Percentiles rank a stretch among this genome's conserved stretches.
Evolutionary conservation across 257 asterid genomes (phyloP).

Genomic region (Solanum arcanum): DNA sequence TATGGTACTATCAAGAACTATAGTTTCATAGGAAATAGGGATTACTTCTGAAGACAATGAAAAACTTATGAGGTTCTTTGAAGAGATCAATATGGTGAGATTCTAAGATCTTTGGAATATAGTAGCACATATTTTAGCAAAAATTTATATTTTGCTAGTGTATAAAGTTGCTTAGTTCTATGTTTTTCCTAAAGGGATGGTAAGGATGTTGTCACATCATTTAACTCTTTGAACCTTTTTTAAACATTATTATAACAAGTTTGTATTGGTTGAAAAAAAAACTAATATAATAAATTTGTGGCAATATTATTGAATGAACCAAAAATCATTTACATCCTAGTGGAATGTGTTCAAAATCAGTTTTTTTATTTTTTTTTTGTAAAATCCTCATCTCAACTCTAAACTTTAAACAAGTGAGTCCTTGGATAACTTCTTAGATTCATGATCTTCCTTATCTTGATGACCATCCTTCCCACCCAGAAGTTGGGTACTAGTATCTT

Average conservation of each 20-base stretch:
- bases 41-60: no score
- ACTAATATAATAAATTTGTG: background rate
- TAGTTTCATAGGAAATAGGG: no score
- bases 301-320: background rate
- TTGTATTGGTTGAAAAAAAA: background rate
- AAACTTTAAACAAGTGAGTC: slow-evolving; percentile 24
- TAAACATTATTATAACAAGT: background rate
- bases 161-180: background rate
- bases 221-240: background rate
- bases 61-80: background rate
- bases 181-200: background rate
- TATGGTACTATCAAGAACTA: background rate
- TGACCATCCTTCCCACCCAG: slow-evolving; percentile 16
- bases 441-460: slow-evolving; percentile 41
- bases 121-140: background rate
- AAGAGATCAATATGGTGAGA: background rate
- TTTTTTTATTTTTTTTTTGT: background rate
- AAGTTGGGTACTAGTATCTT: slow-evolving; percentile 45
- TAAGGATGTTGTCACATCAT: background rate
- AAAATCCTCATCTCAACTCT: background rate
- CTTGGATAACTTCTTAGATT: background rate
- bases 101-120: background rate
- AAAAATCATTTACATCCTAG: background rate
- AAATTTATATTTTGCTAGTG: background rate
- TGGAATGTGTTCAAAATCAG: background rate